Percentiles rank a stretch among this genome's conserved stretches.
phyloP scores from a whole-genome alignment of 2,329 filamentous ascomycete genomes.

The Fusarium kyushuense region DNA sequence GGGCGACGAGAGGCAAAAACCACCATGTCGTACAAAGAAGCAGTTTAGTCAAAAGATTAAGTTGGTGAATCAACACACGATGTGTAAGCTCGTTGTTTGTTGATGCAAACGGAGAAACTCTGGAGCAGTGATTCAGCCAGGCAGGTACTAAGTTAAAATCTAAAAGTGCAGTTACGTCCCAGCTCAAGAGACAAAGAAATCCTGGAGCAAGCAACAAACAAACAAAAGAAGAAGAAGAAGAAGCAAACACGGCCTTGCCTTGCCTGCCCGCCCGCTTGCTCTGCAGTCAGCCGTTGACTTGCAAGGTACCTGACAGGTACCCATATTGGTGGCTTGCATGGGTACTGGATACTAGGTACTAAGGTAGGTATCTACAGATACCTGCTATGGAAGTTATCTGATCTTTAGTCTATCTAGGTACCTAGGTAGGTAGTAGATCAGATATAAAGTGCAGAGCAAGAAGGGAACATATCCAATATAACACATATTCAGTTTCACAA shows the following conservation, averaged over 20 bases:
- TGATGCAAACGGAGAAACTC: conserved; percentile 33
- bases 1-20: not conserved
- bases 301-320: no score
- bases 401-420: no score
- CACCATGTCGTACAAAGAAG: not conserved
- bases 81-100: conserved; percentile 12
- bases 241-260: no score
- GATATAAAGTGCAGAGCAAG: not conserved
- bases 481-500: not conserved
- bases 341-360: no score
- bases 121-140: conserved; percentile 15
- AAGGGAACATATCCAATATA: not conserved
- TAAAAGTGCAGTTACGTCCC: conserved; percentile 7
- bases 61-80: not conserved
- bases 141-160: not conserved
- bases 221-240: conserved; percentile 19
- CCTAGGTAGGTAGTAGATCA: no score
- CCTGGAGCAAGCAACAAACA: not conserved
- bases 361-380: no score
- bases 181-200: not conserved
- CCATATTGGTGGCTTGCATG: conserved; percentile 1
- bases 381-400: no score
- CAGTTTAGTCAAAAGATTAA: not conserved
- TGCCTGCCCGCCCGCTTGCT: not conserved
- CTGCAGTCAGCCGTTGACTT: conserved; percentile 29